Conservation (phyloP, 352 stramenopile genomes). For the Globisporangium irregulare region DNA sequence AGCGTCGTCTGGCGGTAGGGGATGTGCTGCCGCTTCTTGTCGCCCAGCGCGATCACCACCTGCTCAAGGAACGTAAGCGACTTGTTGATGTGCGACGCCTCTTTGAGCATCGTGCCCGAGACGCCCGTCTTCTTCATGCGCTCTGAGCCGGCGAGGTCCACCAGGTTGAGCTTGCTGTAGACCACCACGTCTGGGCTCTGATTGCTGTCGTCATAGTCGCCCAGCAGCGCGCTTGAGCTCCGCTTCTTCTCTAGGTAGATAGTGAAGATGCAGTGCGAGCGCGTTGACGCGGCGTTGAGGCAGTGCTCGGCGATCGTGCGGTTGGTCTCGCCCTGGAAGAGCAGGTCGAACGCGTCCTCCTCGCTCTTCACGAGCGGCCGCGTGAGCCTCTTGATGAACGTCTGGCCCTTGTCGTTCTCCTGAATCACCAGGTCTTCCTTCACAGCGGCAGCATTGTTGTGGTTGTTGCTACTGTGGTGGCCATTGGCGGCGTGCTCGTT, state of each 20-base stretch:
- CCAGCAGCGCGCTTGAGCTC: constrained; percentile 20
- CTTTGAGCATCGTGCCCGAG: constrained; percentile 47
- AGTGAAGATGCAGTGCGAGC: constrained; percentile 82
- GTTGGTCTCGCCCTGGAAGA: constrained; percentile 79
- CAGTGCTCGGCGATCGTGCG: constrained; percentile 77
- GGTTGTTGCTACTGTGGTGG: constrained; percentile 18
- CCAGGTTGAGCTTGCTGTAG: constrained; percentile 91
- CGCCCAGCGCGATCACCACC: constrained; percentile 88
- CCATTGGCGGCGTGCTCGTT: constrained; percentile 10
- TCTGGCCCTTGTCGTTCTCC: constrained; percentile 63
- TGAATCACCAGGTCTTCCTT: constrained; percentile 50
- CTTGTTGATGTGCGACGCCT: constrained; percentile 65
- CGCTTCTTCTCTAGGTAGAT: constrained; percentile 60
- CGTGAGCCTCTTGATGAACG: constrained; percentile 59
- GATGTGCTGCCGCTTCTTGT: constrained; percentile 88
- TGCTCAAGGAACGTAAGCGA: constrained; percentile 79
- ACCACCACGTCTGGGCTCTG: constrained; percentile 23
- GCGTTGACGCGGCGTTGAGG: constrained; percentile 71
- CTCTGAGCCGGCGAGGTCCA: constrained; percentile 92
- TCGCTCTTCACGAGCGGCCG: constrained; percentile 56
- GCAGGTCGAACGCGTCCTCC: constrained; percentile 70
- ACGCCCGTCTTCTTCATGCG: constrained; percentile 84
- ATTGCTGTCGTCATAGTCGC: constrained; percentile 15
- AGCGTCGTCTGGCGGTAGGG: constrained; percentile 93
- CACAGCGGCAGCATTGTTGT: constrained; percentile 2